Evolutionary conservation across 768 basidiomycete genomes (phyloP).

Genomic region (Tricholoma hemisulphureum): DNA sequence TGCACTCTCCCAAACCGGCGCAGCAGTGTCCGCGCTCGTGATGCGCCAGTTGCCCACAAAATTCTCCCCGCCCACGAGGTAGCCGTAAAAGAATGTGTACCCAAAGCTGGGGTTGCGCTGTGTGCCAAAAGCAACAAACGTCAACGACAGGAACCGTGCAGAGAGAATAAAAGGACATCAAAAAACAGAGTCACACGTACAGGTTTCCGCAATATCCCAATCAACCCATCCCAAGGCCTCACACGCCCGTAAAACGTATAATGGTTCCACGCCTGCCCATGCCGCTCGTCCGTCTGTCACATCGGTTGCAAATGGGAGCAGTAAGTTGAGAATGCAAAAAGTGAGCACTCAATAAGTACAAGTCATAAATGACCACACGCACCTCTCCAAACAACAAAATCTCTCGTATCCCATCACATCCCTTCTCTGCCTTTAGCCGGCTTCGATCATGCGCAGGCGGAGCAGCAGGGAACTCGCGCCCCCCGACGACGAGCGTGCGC

Average conservation of each 20-base stretch:
- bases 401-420: conserved; percentile 60
- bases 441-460: conserved; percentile 11
- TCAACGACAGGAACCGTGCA: conserved; percentile 1
- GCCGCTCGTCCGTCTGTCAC: conserved; percentile 47
- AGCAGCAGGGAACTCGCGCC: conserved; percentile 20
- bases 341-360: no score
- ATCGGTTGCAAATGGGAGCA: no score
- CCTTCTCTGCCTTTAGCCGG: conserved; percentile 5
- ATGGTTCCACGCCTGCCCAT: conserved; percentile 47
- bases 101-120: conserved; percentile 23
- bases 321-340: no score
- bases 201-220: conserved; percentile 49
- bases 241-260: conserved; percentile 53
- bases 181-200: conserved; percentile 21
- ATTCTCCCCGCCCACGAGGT: conserved; percentile 60
- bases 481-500: not conserved
- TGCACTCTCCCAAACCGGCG: conserved; percentile 60
- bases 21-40: conserved; percentile 40
- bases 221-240: conserved; percentile 57
- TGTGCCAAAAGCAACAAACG: not conserved
- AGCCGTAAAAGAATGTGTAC: conserved; percentile 63
- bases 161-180: conserved; percentile 10
- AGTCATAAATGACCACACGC: no score
- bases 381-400: conserved; percentile 63
- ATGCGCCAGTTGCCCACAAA: conserved; percentile 75